Conservation (phyloP, 306 rosid species). For the Trifolium pratense region DNA sequence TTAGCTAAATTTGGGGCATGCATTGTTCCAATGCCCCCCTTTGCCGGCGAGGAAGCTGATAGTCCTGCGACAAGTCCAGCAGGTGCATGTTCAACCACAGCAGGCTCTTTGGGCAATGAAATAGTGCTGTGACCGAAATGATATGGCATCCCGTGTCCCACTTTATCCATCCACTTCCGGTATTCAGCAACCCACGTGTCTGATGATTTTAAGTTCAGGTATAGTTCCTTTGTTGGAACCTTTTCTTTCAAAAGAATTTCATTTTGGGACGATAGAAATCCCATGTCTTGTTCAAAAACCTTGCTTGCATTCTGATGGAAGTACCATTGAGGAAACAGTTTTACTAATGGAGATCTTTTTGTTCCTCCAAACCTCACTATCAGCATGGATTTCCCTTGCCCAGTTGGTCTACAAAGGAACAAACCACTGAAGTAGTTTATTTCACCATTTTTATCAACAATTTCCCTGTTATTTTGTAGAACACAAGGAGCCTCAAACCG, state of each 20-base stretch:
- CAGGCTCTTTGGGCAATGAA: slow-evolving; percentile 81
- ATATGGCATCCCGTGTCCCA: slow-evolving; percentile 98
- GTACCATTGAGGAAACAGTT: slow-evolving; percentile 86
- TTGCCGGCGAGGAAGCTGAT: slow-evolving; percentile 79
- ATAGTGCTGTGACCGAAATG: slow-evolving; percentile 91
- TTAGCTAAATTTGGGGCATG: slow-evolving; percentile 84
- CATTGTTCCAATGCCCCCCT: slow-evolving; percentile 84
- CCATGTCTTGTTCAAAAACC: slow-evolving; percentile 99
- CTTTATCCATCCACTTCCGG: slow-evolving; percentile 97
- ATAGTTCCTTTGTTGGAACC: slow-evolving; percentile 84
- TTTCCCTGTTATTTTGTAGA: slow-evolving; percentile 81
- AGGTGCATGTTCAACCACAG: slow-evolving; percentile 92
- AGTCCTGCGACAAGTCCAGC: slow-evolving; percentile 80
- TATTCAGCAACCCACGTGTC: slow-evolving; percentile 96
- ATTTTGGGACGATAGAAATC: slow-evolving; percentile 91
- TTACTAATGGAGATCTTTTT: slow-evolving; percentile 53
- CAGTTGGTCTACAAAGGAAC: slow-evolving; percentile 92
- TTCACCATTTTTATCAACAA: slow-evolving; percentile 63
- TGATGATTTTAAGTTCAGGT: slow-evolving; percentile 80
- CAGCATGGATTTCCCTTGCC: slow-evolving; percentile 94
- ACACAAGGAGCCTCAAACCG: slow-evolving; percentile 87
- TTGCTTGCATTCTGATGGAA: slow-evolving; percentile 93
- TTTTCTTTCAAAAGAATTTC: slow-evolving; percentile 78
- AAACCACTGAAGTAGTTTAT: slow-evolving; percentile 73
- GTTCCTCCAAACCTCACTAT: slow-evolving; percentile 91